Conservation (phyloP, 805 yeast species). For the Jamesozyma jinghongensis region DNA sequence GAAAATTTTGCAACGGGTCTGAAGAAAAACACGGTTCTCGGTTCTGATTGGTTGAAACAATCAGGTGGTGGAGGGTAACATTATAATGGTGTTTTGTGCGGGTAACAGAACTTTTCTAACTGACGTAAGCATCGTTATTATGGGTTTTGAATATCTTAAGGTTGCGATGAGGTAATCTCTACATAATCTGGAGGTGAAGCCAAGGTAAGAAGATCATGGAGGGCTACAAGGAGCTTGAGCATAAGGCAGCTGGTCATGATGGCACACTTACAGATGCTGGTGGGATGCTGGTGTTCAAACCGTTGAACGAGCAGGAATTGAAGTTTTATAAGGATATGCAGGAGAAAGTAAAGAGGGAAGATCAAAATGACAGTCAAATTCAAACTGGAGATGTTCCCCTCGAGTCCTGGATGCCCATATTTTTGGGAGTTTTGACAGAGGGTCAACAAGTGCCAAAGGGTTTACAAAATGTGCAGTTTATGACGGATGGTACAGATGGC, state of each 20-base stretch:
- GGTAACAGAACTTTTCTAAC: too few species aligned
- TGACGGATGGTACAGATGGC: constrained; percentile 5
- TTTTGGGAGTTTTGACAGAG: constrained; percentile 22
- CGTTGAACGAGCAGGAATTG: constrained; percentile 53
- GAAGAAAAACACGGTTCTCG: too few species aligned
- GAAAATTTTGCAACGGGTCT: too few species aligned
- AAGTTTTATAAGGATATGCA: constrained; percentile 50
- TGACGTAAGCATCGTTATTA: too few species aligned
- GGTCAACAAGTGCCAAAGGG: constrained; percentile 10
- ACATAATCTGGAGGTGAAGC: too few species aligned
- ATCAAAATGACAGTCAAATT: too few species aligned
- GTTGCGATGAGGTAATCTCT: too few species aligned
- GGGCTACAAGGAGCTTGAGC: constrained; percentile 23
- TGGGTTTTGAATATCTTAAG: too few species aligned
- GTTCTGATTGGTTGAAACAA: too few species aligned
- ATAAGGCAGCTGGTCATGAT: constrained; percentile 89
- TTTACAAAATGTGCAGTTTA: constrained; percentile 1
- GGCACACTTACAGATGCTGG: constrained; percentile 58
- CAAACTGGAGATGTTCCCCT: constrained; percentile 20
- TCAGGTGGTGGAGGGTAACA: too few species aligned
- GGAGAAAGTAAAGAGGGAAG: constrained; percentile 7
- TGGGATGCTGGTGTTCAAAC: constrained; percentile 68
- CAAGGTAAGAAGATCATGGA: too few species aligned
- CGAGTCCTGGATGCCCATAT: constrained; percentile 25
- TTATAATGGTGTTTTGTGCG: too few species aligned